These are phyloP conservation scores for Neonectria faginata DNA, from an alignment of 2,329 filamentous ascomycete species.

Conservation along the genomic window DNA sequence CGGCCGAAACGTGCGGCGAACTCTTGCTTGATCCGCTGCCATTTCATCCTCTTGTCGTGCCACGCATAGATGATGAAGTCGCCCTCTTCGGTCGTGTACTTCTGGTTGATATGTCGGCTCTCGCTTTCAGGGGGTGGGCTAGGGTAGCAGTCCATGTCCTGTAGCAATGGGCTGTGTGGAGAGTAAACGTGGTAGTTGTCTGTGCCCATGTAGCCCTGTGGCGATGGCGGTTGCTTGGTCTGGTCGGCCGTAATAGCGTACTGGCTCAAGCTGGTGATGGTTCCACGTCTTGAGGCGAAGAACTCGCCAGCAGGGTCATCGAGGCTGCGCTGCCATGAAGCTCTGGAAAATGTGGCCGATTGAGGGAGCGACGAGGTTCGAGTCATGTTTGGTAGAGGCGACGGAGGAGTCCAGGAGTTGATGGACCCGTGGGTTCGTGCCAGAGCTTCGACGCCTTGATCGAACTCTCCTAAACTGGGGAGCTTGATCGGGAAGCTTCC, in stretches of 20 bases:
- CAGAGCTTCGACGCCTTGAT: constrained; percentile 53
- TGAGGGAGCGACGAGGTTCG: constrained; percentile 42
- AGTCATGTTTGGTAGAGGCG: constrained; percentile 44
- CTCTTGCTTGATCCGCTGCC: constrained; percentile 55
- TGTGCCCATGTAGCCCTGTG: constrained; percentile 37
- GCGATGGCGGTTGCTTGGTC: constrained; percentile 31
- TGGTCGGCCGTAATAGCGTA: constrained; percentile 36
- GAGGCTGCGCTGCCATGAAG: constrained; percentile 33
- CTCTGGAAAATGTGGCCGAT: constrained; percentile 28
- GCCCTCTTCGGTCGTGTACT: constrained; percentile 58
- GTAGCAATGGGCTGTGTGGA: constrained; percentile 41
- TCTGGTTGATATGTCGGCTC: constrained; percentile 57
- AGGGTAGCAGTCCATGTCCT: constrained; percentile 48
- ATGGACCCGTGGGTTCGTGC: constrained; percentile 48
- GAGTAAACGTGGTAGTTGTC: constrained; percentile 41
- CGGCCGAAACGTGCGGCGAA: constrained; percentile 54
- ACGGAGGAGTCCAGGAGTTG: constrained; percentile 45
- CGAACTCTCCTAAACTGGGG: constrained; percentile 54
- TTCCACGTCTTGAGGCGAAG: constrained; percentile 31
- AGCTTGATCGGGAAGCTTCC: constrained; percentile 43
- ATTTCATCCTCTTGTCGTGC: constrained; percentile 58
- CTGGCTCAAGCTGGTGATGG: constrained; percentile 33
- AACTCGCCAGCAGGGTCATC: constrained; percentile 28
- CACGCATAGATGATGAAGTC: constrained; percentile 60
- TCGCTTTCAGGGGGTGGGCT: constrained; percentile 53